These are phyloP conservation scores for Zea luxurians DNA, from an alignment of 176 grass and related monocot species.

Conservation along the genomic window DNA sequence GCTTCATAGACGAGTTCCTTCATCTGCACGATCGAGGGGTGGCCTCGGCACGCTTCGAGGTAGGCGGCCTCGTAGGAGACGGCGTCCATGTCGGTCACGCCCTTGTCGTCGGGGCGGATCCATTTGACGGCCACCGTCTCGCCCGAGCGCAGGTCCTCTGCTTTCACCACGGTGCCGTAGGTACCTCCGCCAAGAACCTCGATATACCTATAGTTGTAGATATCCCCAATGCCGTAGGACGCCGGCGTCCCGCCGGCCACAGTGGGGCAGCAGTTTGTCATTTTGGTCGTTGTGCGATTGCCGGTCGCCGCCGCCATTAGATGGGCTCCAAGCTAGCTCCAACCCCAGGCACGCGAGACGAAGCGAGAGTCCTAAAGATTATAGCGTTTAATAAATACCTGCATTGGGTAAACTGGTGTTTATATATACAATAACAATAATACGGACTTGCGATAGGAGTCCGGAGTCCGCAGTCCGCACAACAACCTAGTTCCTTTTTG, in stretches of 20 bases:
- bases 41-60: slow-evolving; percentile 16
- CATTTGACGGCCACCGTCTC: slow-evolving; percentile 22
- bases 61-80: neutral
- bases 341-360: neutral
- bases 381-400: no score
- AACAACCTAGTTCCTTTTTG: no score
- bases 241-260: neutral
- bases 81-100: neutral
- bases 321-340: neutral
- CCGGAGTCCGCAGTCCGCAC: no score
- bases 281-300: neutral
- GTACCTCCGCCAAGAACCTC: neutral
- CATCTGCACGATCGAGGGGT: slow-evolving; percentile 16
- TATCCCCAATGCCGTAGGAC: neutral
- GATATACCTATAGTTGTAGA: slow-evolving; percentile 20
- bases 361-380: neutral
- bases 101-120: neutral
- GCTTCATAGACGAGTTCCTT: slow-evolving; percentile 3
- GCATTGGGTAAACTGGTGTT: no score
- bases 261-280: neutral
- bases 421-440: no score
- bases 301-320: slow-evolving; percentile 4
- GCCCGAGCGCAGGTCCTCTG: neutral
- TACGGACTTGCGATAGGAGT: no score
- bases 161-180: slow-evolving; percentile 13